phyloP scores from a whole-genome alignment of 1,284 basidiomycete species.

The Leccinum griseonigrum region DNA sequence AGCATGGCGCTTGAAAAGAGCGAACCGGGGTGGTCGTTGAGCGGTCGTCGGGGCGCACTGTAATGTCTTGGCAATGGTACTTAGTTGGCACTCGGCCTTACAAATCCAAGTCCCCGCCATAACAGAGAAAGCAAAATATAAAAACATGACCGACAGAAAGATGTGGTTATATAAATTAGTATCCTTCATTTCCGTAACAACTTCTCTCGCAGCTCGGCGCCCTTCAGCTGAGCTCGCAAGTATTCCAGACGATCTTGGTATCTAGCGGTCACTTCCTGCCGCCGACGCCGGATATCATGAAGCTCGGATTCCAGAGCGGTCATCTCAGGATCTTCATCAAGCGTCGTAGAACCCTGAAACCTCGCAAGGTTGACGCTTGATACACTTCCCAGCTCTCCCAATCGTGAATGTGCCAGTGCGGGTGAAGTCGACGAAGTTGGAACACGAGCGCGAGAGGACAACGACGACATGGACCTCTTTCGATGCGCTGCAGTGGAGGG shows the following conservation, averaged over 20 bases:
- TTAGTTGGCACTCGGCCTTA: too few relatives aligned
- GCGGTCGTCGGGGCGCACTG: neutral
- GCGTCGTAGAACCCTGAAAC: slow-evolving; percentile 50
- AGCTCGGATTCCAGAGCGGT: slow-evolving; percentile 41
- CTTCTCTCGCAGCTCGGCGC: slow-evolving; percentile 72
- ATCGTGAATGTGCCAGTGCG: slow-evolving; percentile 20
- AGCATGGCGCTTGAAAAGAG: slow-evolving; percentile 5
- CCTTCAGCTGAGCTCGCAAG: slow-evolving; percentile 66
- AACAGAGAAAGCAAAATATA: slow-evolving; percentile 17
- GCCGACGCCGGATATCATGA: slow-evolving; percentile 58
- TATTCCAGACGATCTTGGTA: slow-evolving; percentile 69
- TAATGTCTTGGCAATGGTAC: neutral
- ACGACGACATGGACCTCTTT: slow-evolving; percentile 50
- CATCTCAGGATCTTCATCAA: slow-evolving; percentile 32
- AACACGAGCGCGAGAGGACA: slow-evolving; percentile 41
- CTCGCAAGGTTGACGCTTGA: slow-evolving; percentile 47
- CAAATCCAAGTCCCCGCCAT: neutral
- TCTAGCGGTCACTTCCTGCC: slow-evolving; percentile 60
- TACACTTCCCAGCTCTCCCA: slow-evolving; percentile 38
- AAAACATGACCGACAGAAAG: slow-evolving; percentile 6
- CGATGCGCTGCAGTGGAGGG: slow-evolving; percentile 30
- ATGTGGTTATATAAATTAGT: neutral
- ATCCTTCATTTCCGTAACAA: slow-evolving; percentile 48
- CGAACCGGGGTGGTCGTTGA: neutral
- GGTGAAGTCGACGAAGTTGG: slow-evolving; percentile 19